Conservation (phyloP, 495 filamentous ascomycete genomes). For the Podospora didyma region DNA sequence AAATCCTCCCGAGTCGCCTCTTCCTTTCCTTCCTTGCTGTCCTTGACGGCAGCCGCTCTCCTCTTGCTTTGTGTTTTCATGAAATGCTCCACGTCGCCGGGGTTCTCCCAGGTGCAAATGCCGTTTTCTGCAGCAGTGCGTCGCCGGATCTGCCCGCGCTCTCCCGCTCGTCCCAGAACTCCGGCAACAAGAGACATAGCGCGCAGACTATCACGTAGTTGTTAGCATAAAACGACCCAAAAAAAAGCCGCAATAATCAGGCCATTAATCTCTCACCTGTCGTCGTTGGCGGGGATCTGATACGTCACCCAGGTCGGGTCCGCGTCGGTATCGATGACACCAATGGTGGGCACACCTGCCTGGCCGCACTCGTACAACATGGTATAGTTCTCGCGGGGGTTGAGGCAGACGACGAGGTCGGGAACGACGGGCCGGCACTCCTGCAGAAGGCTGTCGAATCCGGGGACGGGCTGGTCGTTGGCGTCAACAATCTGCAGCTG, state of each 20-base stretch:
- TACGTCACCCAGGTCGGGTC: constrained; percentile 95
- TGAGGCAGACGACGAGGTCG: constrained; percentile 88
- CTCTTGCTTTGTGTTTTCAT: constrained; percentile 7
- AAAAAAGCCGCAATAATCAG: background rate
- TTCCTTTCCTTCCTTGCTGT: background rate
- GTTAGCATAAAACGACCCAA: background rate
- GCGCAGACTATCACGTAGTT: constrained; percentile 57
- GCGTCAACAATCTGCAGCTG: constrained; percentile 66
- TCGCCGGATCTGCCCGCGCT: constrained; percentile 67
- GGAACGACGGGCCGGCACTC: constrained; percentile 67
- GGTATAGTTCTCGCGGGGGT: constrained; percentile 87
- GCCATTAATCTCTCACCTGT: constrained; percentile 55
- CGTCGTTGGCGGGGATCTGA: constrained; percentile 94
- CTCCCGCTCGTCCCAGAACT: constrained; percentile 77
- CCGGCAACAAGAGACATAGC: constrained; percentile 77
- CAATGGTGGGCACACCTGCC: constrained; percentile 88
- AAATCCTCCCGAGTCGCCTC: too few species aligned
- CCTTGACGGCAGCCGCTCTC: background rate
- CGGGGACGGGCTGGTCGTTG: constrained; percentile 60
- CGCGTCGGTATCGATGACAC: constrained; percentile 88
- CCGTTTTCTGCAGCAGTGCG: constrained; percentile 57
- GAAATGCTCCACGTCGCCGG: constrained; percentile 32
- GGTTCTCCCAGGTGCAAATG: constrained; percentile 52
- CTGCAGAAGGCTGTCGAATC: constrained; percentile 59
- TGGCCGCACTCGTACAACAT: constrained; percentile 86